Percentiles rank a stretch among this genome's conserved stretches.
phyloP scores from a whole-genome alignment of 768 basidiomycete species.

The Pulveroboletus ravenelii region DNA sequence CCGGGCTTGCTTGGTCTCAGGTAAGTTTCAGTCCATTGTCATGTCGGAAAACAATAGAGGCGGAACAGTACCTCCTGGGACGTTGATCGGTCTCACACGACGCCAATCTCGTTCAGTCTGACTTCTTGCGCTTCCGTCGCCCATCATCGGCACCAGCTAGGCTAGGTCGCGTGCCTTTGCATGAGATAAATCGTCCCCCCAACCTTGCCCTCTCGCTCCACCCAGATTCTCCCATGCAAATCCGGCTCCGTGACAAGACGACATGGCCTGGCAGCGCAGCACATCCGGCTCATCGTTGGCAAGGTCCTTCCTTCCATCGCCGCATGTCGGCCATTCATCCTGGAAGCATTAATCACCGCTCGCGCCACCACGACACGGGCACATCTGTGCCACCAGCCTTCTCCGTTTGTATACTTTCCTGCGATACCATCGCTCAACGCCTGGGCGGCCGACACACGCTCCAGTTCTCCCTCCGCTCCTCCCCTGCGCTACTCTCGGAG shows the following conservation, averaged over 20 bases:
- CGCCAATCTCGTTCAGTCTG: slow-evolving; percentile 22
- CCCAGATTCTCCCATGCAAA: slow-evolving; percentile 27
- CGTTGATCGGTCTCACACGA: slow-evolving; percentile 19
- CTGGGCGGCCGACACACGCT: slow-evolving; percentile 8
- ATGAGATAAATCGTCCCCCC: slow-evolving; percentile 13
- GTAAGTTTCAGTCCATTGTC: no score
- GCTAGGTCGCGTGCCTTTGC: slow-evolving; percentile 18
- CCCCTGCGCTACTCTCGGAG: no score
- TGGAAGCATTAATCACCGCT: slow-evolving; percentile 29
- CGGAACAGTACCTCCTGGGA: no score
- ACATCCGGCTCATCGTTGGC: slow-evolving; percentile 6
- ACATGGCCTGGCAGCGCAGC: slow-evolving; percentile 2
- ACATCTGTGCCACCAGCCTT: slow-evolving; percentile 15
- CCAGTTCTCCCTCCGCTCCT: background rate
- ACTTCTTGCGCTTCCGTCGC: slow-evolving; percentile 16
- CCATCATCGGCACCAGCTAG: slow-evolving; percentile 15
- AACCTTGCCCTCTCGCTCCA: background rate
- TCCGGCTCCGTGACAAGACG: slow-evolving; percentile 12
- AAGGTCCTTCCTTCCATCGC: slow-evolving; percentile 19
- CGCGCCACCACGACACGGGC: slow-evolving; percentile 26
- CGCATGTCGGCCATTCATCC: slow-evolving; percentile 22
- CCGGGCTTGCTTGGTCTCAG: no score
- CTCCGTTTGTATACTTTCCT: slow-evolving; percentile 21
- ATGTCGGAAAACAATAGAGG: no score
- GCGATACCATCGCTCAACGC: slow-evolving; percentile 26